Evolutionary conservation across 768 basidiomycete species (phyloP).

Genomic region (Nidularia sp.): DNA sequence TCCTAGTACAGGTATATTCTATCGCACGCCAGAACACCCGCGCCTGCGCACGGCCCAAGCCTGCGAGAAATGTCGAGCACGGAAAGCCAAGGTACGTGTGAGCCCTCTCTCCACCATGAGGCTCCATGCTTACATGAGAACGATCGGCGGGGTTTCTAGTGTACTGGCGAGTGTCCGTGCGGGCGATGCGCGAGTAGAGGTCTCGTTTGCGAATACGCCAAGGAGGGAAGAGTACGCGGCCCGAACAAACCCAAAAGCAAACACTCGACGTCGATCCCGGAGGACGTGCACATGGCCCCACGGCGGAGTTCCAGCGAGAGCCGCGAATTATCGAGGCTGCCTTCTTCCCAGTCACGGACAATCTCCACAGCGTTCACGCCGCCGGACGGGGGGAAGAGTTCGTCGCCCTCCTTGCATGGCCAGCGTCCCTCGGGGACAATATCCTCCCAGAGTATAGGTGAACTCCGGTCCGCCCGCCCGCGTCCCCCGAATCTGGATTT

Average conservation of each 20-base stretch:
- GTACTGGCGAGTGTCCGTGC: conserved; percentile 29
- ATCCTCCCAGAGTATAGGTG: conserved; percentile 15
- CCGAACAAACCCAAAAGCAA: conserved; percentile 52
- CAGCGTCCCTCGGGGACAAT: conserved; percentile 2
- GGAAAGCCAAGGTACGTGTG: conserved; percentile 67
- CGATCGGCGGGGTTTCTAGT: neutral
- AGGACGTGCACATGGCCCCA: too few species aligned
- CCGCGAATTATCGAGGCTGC: too few species aligned
- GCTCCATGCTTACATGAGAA: neutral
- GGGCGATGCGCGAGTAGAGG: conserved; percentile 59
- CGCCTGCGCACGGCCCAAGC: conserved; percentile 69
- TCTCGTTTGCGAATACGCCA: conserved; percentile 61
- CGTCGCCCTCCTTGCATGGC: neutral
- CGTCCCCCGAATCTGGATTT: conserved; percentile 25
- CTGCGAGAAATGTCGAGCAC: conserved; percentile 67
- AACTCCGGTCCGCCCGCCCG: conserved; percentile 17
- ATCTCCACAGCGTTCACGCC: too few species aligned
- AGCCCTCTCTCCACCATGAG: too few species aligned
- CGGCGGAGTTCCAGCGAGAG: too few species aligned
- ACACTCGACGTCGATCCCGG: neutral
- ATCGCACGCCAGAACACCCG: conserved; percentile 59
- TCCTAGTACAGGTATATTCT: conserved; percentile 62
- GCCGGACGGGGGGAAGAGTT: neutral
- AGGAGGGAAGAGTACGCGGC: conserved; percentile 60
- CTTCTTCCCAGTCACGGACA: too few species aligned